phyloP scores from a whole-genome alignment of 306 rosid species.

The Cucumis melo region DNA sequence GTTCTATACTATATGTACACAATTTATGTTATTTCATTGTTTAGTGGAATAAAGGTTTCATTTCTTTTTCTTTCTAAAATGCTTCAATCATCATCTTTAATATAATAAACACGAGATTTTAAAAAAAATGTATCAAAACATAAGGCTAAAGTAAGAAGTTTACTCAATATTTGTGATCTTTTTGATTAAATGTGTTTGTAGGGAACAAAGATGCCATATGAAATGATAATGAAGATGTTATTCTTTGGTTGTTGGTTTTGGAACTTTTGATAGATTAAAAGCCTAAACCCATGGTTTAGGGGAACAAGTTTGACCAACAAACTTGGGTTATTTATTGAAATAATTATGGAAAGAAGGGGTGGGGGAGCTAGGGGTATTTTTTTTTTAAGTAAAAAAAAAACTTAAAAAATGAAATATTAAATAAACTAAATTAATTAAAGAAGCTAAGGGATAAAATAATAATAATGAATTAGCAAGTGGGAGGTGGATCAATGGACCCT shows the following conservation, averaged over 20 bases:
- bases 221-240: background rate
- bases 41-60: background rate
- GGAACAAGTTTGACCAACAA: background rate
- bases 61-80: background rate
- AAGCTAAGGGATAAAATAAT: background rate
- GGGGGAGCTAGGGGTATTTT: too few relatives aligned
- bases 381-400: too few relatives aligned
- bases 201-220: background rate
- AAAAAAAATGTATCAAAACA: background rate
- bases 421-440: background rate
- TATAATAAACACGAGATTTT: background rate
- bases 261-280: background rate
- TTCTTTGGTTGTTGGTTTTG: background rate
- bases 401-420: background rate
- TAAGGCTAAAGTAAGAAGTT: background rate
- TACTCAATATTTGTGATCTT: background rate
- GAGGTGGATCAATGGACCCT: conserved; percentile 1
- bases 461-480: background rate
- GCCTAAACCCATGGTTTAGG: background rate
- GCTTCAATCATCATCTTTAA: background rate
- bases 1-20: background rate
- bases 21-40: background rate
- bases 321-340: background rate
- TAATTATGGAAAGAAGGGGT: background rate
- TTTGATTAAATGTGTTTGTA: background rate